Evolutionary conservation across 371 early-diverging fungal species (phyloP).

Genomic region (Encephalitozoon cuniculi): DNA sequence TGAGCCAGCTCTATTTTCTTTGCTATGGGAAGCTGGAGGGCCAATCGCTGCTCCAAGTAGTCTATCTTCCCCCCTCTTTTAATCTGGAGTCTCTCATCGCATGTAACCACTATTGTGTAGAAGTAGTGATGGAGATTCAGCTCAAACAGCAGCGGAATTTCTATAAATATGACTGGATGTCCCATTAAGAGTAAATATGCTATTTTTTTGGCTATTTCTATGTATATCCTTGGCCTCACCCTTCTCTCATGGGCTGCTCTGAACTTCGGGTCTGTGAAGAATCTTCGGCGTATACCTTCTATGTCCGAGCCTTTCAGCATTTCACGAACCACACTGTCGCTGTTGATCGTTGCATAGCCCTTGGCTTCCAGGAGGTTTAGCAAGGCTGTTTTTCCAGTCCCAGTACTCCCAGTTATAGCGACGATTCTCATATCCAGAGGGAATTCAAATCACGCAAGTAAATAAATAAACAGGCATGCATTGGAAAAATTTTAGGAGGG

Average conservation of each 20-base stretch:
- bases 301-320: not conserved
- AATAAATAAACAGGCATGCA: not conserved
- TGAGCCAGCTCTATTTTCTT: conserved; percentile 1
- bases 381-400: conserved; percentile 30
- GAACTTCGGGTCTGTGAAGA: not conserved
- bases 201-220: not conserved
- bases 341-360: conserved; percentile 8
- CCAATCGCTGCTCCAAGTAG: not conserved
- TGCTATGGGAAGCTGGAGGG: conserved; percentile 8
- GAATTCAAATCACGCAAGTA: not conserved
- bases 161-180: conserved; percentile 31
- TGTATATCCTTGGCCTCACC: conserved; percentile 13
- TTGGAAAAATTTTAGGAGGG: not conserved
- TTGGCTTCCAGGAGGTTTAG: not conserved
- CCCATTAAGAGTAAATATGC: not conserved
- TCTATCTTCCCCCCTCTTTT: not conserved
- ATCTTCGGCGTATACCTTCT: not conserved
- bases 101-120: conserved; percentile 14
- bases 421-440: conserved; percentile 35
- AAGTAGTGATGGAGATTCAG: conserved; percentile 16
- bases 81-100: conserved; percentile 15
- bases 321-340: conserved; percentile 4
- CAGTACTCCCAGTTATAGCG: conserved; percentile 30
- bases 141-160: conserved; percentile 40
- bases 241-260: not conserved